Evolutionary conservation across 1,139 yeast genomes (phyloP), one percentile per base, ranked within the genome.

Genomic region (Zhuliangozyma parablackwelliae): DNA sequence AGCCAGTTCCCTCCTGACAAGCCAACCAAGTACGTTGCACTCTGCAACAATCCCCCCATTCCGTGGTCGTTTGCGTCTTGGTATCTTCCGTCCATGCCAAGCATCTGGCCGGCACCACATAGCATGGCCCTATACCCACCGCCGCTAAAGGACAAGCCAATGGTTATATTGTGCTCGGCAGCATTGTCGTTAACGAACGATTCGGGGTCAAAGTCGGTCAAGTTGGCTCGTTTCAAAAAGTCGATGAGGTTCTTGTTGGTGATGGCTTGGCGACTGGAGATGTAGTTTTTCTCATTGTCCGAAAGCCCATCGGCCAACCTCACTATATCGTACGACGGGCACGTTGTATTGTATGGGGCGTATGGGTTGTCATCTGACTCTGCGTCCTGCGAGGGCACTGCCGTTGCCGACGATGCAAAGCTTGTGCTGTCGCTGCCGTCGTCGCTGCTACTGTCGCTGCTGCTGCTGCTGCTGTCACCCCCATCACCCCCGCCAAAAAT

Each of bases 71-170:
- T 50, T 28, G 69, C 48, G 20, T 52, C 57, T 30, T 48, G 42
- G 34, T 49, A 61, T 26, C 73, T 42, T 34, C 49, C 51, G 41
- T 69, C 75, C 4, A 66, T 49, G 1, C 64, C 70, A 32, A 64
- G 46, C 8, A 67, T 35, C 38, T 65, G 59, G 2, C 75, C 75
- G 0, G 72, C 74, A 5, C 73, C 75, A 23, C 50, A 44, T 30
- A 69, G 51, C 73, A 69, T 66, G 31, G 75, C 71, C 36, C 75
- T 53, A 44, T 65, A 69, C 1, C 74, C 73, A 26, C 75, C 74
- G 2, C 75, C 75, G 40, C 69, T 61, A 41, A 66, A 67, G 1
- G 74, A 69, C 36, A 69, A 48, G 1, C 71, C 74, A 29, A 69
- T 61, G 26, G 69, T 49, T 34, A 68, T 65, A 40, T 66, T 65